These are phyloP conservation scores for Knoxdaviesia proteae DNA, from an alignment of 2,329 filamentous ascomycete species.

Conservation along the genomic window DNA sequence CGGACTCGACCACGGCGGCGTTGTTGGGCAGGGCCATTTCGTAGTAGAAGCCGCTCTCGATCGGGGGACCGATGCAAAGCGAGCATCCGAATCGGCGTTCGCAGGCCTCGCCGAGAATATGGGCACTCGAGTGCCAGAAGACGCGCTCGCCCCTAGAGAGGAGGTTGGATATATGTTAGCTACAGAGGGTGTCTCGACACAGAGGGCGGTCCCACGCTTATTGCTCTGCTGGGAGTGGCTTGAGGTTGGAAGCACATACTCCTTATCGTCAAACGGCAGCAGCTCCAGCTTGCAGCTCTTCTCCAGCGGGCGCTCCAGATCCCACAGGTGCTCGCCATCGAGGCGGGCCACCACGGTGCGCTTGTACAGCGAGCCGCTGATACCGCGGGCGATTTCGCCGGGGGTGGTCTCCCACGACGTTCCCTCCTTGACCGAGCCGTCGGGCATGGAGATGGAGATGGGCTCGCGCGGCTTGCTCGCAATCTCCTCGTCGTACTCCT, in stretches of 20 bases:
- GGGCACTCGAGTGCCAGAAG: conserved; percentile 94
- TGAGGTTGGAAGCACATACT: conserved; percentile 3
- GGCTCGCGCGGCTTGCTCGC: conserved; percentile 48
- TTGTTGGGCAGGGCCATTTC: conserved; percentile 73
- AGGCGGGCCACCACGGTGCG: conserved; percentile 73
- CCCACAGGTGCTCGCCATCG: conserved; percentile 69
- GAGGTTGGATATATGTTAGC: not conserved
- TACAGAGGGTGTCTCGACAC: too few species aligned
- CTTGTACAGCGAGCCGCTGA: conserved; percentile 69
- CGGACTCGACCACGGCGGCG: conserved; percentile 46
- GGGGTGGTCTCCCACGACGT: conserved; percentile 88
- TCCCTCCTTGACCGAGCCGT: conserved; percentile 50
- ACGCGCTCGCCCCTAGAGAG: conserved; percentile 55
- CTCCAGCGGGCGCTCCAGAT: conserved; percentile 78
- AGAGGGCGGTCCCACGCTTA: not conserved
- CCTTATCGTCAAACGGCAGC: conserved; percentile 47
- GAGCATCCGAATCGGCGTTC: conserved; percentile 82
- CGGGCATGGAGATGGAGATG: conserved; percentile 53
- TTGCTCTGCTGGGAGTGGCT: not conserved
- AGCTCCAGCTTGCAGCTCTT: conserved; percentile 69
- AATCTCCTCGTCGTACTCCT: conserved; percentile 59
- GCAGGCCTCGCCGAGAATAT: conserved; percentile 85
- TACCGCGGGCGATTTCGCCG: conserved; percentile 52
- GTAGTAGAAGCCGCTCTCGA: conserved; percentile 88
- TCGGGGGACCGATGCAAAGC: conserved; percentile 82